Percentiles rank a stretch among this genome's conserved stretches.
Conservation (phyloP, 768 basidiomycete genomes). For the Udeniomyces megalosporus region DNA sequence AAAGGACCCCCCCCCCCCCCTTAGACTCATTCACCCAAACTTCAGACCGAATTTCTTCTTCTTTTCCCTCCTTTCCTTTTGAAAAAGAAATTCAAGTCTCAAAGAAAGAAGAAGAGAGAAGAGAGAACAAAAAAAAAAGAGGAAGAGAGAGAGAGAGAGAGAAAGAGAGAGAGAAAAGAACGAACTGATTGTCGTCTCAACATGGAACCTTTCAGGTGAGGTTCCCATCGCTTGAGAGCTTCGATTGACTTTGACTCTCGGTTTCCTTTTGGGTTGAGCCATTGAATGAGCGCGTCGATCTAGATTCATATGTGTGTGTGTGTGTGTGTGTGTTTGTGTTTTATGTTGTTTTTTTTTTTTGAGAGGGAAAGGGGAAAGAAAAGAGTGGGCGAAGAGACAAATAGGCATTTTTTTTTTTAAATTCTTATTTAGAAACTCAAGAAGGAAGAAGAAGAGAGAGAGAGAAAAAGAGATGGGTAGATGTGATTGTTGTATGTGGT, state of each 20-base stretch:
- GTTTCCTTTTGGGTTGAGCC: conserved; percentile 83
- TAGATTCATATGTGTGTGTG: conserved; percentile 9
- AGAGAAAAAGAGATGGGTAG: not conserved
- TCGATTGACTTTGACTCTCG: conserved; percentile 70
- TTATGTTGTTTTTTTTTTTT: not conserved
- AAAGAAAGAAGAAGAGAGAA: not conserved
- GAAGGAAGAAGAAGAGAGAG: too few species aligned
- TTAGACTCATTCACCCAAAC: not conserved
- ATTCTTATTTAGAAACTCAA: too few species aligned
- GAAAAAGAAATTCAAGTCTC: not conserved
- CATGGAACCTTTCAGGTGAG: conserved; percentile 62
- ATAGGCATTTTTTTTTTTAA: too few species aligned
- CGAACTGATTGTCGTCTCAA: conserved; percentile 57
- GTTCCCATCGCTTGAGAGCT: conserved; percentile 64
- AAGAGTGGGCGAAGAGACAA: not conserved
- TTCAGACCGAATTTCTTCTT: not conserved
- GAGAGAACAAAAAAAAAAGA: not conserved
- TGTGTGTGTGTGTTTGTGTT: conserved; percentile 15
- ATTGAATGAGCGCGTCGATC: conserved; percentile 63
- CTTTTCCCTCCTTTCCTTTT: not conserved
- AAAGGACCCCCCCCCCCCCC: too few species aligned
- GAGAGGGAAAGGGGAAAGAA: not conserved
- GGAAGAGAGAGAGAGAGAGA: too few species aligned
- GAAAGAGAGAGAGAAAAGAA: conserved; percentile 16
- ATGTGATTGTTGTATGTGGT: conserved; percentile 26